Evolutionary conservation across 2,329 filamentous ascomycete species (phyloP), one percentile per base, ranked within the genome.

Genomic region (Verticillium isaacii): DNA sequence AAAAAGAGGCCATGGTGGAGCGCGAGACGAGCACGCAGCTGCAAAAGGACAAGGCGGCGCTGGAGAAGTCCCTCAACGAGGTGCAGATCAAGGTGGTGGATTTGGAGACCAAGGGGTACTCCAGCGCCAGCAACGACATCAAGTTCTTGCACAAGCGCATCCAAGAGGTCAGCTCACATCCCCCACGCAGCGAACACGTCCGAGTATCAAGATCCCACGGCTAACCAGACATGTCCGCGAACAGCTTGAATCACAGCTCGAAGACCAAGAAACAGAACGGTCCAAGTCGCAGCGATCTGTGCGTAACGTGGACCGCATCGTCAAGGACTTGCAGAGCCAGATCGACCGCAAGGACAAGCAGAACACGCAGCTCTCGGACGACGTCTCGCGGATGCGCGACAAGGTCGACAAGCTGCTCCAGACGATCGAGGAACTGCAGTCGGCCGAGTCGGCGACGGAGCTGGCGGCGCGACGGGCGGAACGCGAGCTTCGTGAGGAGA

Each of bases 31-130:
- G 89, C 68, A 87, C 89, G 5, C 86, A 90, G 67, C 81, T 98
- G 61, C 92, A 95, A 74, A 93, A 93, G 73, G 92, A 97, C 67
- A 98, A 97, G 79, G 91, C 91, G 3, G 85, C 85, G 0, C 80
- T 99, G 52, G 95, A 98, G 79, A 97, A 97, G 81, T 87, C 85
- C 60, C 81, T 96, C 58, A 97, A 93, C 74, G 94, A 99, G 74
- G 83, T 94, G 32, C 94, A 98, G 75, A 85, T 98, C 60, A 88
- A 88, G 71, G 86, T 96, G 61, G 89, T 99, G 59, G 95, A 98
- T 73, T 83, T 98, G 9, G 94, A 99, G 79, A 98, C 95, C 54
- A 98, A 98, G 81, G 93, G 93, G 60, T 98, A 96, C 77, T 95
- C 93, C 23, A 96, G 89, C 66, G 91, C 91, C 29, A 97, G 93